Percentiles rank a stretch among this genome's conserved stretches.
phyloP scores from a whole-genome alignment of 2,329 filamentous ascomycete species.

The Fusarium keratoplasticum region DNA sequence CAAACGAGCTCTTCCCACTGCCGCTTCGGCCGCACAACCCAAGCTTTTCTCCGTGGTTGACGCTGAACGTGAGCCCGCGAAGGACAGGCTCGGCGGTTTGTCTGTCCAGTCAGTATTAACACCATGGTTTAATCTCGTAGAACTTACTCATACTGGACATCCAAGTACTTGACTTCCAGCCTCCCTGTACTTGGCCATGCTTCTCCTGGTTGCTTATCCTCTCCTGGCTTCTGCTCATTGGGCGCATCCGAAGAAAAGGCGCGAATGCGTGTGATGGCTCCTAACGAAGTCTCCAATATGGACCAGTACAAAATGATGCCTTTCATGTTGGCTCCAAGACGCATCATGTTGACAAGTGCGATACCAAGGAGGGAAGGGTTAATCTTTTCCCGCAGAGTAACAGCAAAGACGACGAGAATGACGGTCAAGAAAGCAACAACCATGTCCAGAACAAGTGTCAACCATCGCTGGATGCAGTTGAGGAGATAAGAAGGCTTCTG shows the following conservation, averaged over 20 bases:
- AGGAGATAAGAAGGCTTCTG: conserved; percentile 66
- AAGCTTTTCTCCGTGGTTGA: conserved; percentile 52
- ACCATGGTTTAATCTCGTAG: rapidly evolving
- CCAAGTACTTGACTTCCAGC: conserved; percentile 39
- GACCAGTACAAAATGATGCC: conserved; percentile 46
- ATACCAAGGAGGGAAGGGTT: conserved; percentile 51
- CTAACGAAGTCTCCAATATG: conserved; percentile 46
- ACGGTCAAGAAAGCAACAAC: conserved; percentile 62
- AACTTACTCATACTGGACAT: conserved; percentile 46
- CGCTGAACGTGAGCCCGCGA: conserved; percentile 45
- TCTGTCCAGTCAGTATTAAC: conserved; percentile 27
- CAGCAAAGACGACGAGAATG: conserved; percentile 51
- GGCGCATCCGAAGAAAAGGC: conserved; percentile 43
- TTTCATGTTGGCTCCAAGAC: conserved; percentile 42
- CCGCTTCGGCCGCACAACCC: conserved; percentile 60
- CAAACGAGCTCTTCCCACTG: conserved; percentile 52
- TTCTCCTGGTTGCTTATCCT: conserved; percentile 20
- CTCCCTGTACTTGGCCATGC: conserved; percentile 41
- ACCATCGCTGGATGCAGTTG: conserved; percentile 64
- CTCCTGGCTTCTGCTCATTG: conserved; percentile 32
- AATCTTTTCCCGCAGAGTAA: conserved; percentile 46
- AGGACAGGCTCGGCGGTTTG: conserved; percentile 43
- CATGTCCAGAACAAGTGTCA: conserved; percentile 63
- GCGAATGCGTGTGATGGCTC: conserved; percentile 46
- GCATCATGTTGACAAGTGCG: conserved; percentile 52